phyloP scores from a whole-genome alignment of 345 rosid genomes.

The Pistacia integerrima region DNA sequence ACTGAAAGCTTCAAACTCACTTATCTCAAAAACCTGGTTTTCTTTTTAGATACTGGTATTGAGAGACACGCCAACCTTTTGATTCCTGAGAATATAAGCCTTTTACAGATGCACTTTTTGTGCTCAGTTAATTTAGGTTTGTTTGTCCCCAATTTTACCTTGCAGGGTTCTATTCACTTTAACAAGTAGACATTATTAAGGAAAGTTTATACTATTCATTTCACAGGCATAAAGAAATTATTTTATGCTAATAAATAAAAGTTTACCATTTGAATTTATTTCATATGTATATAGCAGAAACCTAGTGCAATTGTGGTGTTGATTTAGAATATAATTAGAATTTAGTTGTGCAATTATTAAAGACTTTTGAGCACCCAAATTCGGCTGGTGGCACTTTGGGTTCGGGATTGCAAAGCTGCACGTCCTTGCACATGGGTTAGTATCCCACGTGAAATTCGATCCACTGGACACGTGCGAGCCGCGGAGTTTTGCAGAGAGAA shows the following conservation, averaged over 20 bases:
- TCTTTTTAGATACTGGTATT: background rate
- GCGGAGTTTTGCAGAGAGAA: conserved; percentile 10
- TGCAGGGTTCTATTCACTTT: background rate
- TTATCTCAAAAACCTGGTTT: background rate
- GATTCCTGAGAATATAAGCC: conserved; percentile 3
- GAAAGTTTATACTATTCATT: too few species aligned
- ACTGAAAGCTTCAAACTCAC: background rate
- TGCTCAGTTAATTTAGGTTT: background rate
- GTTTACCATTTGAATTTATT: too few species aligned
- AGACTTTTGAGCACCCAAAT: conserved; percentile 21
- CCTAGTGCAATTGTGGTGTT: background rate
- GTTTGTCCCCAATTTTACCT: background rate
- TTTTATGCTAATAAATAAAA: too few species aligned
- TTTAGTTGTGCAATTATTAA: background rate
- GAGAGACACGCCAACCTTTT: conserved; percentile 17
- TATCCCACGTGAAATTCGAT: conserved; percentile 47
- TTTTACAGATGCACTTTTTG: background rate
- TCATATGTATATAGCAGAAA: too few species aligned
- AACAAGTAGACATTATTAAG: background rate
- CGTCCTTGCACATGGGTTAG: conserved; percentile 40
- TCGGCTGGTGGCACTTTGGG: conserved; percentile 9
- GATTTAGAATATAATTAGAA: background rate
- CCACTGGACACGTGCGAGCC: conserved; percentile 44
- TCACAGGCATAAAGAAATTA: too few species aligned
- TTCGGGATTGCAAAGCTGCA: conserved; percentile 19